Evolutionary conservation across 257 asterid genomes (phyloP).

Genomic region (Solanum commersonii): DNA sequence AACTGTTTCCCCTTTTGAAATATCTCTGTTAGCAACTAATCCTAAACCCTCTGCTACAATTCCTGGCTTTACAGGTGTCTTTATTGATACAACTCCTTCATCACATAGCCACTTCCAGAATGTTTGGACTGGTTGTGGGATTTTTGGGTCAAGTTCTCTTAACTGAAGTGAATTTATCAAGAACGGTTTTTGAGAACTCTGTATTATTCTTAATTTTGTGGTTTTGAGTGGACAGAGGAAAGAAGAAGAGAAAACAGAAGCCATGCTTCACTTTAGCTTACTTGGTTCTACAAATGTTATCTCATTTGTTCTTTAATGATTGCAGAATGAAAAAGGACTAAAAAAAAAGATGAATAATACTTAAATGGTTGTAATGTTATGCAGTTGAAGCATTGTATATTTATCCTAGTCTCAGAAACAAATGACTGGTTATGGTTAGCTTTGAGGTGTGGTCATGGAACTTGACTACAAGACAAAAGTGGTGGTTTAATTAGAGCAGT

Average conservation of each 20-base stretch:
- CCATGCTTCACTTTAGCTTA: slow-evolving; percentile 19
- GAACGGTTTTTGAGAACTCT: slow-evolving; percentile 24
- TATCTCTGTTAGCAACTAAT: slow-evolving; percentile 63
- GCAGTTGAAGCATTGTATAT: background rate
- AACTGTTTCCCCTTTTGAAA: slow-evolving; percentile 61
- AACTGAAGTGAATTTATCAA: slow-evolving; percentile 27
- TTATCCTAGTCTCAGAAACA: background rate
- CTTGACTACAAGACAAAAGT: background rate
- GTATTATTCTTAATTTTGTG: slow-evolving; percentile 10
- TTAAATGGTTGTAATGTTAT: background rate
- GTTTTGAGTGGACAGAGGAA: slow-evolving; percentile 10
- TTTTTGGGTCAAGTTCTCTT: slow-evolving; percentile 34
- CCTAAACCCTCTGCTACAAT: slow-evolving; percentile 89
- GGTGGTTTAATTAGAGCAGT: background rate
- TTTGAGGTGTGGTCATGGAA: background rate
- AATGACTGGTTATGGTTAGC: background rate
- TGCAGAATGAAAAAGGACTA: background rate
- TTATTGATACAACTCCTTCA: slow-evolving; percentile 67
- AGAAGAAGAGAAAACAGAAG: slow-evolving; percentile 32
- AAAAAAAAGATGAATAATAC: background rate
- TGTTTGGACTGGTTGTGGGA: slow-evolving; percentile 48
- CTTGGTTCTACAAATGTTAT: background rate
- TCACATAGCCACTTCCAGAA: slow-evolving; percentile 91
- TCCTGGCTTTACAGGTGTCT: slow-evolving; percentile 79
- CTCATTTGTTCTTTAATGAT: background rate